Conservation (phyloP, 1,284 basidiomycete genomes). For the Volvariella surrecta region DNA sequence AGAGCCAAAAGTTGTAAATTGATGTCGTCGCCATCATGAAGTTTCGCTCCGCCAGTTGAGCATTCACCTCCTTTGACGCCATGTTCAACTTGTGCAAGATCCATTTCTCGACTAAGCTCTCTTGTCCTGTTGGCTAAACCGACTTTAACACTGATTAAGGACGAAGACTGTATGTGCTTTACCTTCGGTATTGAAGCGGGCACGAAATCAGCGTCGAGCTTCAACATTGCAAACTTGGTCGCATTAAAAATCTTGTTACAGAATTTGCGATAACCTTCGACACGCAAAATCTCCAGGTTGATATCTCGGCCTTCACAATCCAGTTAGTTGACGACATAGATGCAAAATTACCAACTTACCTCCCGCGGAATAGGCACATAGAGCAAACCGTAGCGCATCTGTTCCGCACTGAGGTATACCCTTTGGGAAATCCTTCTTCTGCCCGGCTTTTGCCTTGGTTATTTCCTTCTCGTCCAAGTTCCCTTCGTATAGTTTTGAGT, state of each 20-base stretch:
- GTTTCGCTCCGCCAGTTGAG: conserved; percentile 71
- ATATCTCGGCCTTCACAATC: conserved; percentile 84
- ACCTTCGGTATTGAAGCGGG: conserved; percentile 69
- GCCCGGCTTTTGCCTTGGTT: conserved; percentile 83
- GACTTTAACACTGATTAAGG: conserved; percentile 9
- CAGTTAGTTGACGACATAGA: conserved; percentile 5
- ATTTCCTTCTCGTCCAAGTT: conserved; percentile 96
- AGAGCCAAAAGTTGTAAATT: conserved; percentile 95
- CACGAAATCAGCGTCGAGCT: conserved; percentile 78
- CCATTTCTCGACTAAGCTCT: conserved; percentile 93
- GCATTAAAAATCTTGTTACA: conserved; percentile 99
- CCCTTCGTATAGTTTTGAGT: conserved; percentile 82
- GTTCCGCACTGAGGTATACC: conserved; percentile 99
- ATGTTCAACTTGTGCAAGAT: conserved; percentile 91
- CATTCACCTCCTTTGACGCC: conserved; percentile 74
- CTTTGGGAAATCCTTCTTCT: conserved; percentile 99
- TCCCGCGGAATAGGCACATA: conserved; percentile 91
- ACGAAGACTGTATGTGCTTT: conserved; percentile 3
- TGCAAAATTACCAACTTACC: too few relatives aligned
- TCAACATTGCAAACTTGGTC: conserved; percentile 96
- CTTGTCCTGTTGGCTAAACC: conserved; percentile 74
- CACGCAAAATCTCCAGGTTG: conserved; percentile 91
- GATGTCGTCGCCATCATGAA: conserved; percentile 88
- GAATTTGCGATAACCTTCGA: conserved; percentile 99
- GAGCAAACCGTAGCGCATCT: conserved; percentile 91